Base-by-base conservation (phyloP, 495 filamentous ascomycete species). In the Xylaria sp. region DNA sequence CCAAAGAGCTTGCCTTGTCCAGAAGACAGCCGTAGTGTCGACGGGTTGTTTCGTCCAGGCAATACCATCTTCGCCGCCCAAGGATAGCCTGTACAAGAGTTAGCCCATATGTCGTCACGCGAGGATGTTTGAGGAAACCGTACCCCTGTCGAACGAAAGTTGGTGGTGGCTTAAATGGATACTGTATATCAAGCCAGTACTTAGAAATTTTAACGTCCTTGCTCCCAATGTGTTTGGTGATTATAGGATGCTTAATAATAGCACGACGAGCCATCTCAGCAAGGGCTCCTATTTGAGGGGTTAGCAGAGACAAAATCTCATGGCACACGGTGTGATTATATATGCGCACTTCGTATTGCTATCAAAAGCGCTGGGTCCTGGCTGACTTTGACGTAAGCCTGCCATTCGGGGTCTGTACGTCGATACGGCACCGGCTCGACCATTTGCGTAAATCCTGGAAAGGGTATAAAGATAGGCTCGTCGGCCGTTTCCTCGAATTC, bases 371-470 rank as follows among this genome's bases (percentile, higher is more conserved):
- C 73, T 24, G 72, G 75, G 74, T 94, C 84, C 33, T 83, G 81
- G 29, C 86, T 85, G 26, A 93, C 80, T 46, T 85, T 86, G 24
- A 88, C 73, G 71, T 92, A 94, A 55, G 85, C 81, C 73, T 87
- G 82, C 91, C 90, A 94, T 77, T 94, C 93, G 4, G 92, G 91
- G 76, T 92, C 90, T 3, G 81, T 85, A 31, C 84, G 82, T 29
- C 84, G 82, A 78, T 93, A 95, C 17, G 80, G 80, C 33, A 71
- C 50, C 15, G 76, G 76, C 0, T 75, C 70, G 79, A 88, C 53
- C 77, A 80, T 37, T 78, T 80, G 76, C 81, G 83, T 76, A 72
- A 83, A 81, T 81, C 82, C 61, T 73, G 88, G 75, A 82, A 94
- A 78, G 1, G 92, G 90, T 52, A 95, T 87, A 73, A 95, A 94